A percentile compares a stretch with the other conserved stretches of the same genome.
phyloP scores from a whole-genome alignment of 352 stramenopile genomes.

The Globisporangium spiculum region DNA sequence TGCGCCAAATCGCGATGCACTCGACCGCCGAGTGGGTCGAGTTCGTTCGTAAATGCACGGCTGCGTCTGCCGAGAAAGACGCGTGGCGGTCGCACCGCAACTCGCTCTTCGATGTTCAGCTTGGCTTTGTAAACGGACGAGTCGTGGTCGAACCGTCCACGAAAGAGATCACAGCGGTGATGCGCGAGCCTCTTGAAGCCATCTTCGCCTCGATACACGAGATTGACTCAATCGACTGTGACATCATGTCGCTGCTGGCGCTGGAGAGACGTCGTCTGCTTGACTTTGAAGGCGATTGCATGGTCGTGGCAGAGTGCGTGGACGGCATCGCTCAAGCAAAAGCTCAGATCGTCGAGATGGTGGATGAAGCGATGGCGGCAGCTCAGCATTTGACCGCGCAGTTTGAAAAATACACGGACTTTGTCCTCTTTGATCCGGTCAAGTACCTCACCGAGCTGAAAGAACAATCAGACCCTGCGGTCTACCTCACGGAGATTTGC shows the following conservation, averaged over 20 bases:
- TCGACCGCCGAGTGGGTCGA: constrained; percentile 60
- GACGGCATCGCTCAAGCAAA: constrained; percentile 50
- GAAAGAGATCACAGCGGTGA: constrained; percentile 68
- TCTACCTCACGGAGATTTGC: constrained; percentile 52
- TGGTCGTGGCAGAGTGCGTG: constrained; percentile 48
- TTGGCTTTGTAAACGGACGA: constrained; percentile 41
- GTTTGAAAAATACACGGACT: constrained; percentile 80
- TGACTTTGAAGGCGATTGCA: constrained; percentile 36
- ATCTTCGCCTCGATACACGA: constrained; percentile 74
- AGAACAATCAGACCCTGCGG: constrained; percentile 12
- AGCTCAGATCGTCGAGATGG: constrained; percentile 43
- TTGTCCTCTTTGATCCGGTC: constrained; percentile 76
- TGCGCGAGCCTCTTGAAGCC: constrained; percentile 79
- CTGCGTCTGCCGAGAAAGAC: constrained; percentile 17
- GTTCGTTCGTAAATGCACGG: constrained; percentile 40
- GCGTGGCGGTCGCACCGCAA: constrained; percentile 44
- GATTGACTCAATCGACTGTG: constrained; percentile 84
- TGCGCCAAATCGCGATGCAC: constrained; percentile 64
- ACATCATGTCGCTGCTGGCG: constrained; percentile 88
- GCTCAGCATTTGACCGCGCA: constrained; percentile 64
- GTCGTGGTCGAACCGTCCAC: constrained; percentile 62
- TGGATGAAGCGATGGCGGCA: constrained; percentile 60
- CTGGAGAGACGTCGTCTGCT: constrained; percentile 63
- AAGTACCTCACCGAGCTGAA: constrained; percentile 71
- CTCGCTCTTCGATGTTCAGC: constrained; percentile 86